phyloP scores from a whole-genome alignment of 306 rosid genomes.

The Cucurbita maxima region DNA sequence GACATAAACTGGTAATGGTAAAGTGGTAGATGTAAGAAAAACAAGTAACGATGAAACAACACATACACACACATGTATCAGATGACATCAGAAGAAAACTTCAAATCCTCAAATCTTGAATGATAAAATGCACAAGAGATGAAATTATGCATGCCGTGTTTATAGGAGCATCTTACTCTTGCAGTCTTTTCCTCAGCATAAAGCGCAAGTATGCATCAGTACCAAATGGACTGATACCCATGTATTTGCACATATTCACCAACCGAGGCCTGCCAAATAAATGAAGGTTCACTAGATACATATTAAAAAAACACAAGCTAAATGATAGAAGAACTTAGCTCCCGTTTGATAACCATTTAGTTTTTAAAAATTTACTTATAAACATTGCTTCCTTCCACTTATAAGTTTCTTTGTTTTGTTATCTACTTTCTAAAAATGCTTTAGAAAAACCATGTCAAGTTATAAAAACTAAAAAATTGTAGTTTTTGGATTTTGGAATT shows the following conservation, averaged over 20 bases:
- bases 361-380: too few relatives aligned
- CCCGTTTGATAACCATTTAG: too few relatives aligned
- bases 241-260: conserved; percentile 96
- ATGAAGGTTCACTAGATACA: neutral
- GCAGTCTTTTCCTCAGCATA: conserved; percentile 70
- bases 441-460: too few relatives aligned
- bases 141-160: neutral
- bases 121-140: neutral
- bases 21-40: neutral
- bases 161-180: conserved; percentile 31
- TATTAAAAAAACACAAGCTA: neutral
- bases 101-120: neutral
- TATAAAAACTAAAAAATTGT: too few relatives aligned
- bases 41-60: neutral
- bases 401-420: too few relatives aligned
- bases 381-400: too few relatives aligned
- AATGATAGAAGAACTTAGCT: neutral
- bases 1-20: neutral
- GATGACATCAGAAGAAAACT: neutral
- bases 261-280: conserved; percentile 63
- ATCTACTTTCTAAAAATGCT: too few relatives aligned
- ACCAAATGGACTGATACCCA: conserved; percentile 83
- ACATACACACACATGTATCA: neutral
- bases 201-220: conserved; percentile 87
- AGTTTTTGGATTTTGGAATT: too few relatives aligned